Conservation (phyloP, 2,329 filamentous ascomycete species). For the Chaetomium globosum region DNA sequence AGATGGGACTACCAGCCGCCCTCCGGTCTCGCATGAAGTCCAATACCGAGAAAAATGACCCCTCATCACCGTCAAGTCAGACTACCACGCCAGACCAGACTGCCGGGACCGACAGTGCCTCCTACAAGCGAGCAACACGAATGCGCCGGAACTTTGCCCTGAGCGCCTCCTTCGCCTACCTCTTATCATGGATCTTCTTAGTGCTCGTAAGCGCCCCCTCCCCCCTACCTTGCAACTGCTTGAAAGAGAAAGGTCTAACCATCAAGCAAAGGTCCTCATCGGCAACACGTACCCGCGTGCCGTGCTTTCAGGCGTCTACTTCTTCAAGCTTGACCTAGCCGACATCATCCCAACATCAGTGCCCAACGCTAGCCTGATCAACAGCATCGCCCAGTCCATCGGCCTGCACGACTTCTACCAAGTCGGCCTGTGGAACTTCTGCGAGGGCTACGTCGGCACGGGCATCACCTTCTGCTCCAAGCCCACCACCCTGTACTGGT, state of each 20-base stretch:
- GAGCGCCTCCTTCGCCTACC: slow-evolving; percentile 68
- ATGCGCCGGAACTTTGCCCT: slow-evolving; percentile 64
- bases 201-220: slow-evolving; percentile 61
- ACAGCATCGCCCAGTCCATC: slow-evolving; percentile 81
- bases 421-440: slow-evolving; percentile 89
- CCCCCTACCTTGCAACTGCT: neutral
- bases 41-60: slow-evolving; percentile 17
- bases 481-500: slow-evolving; percentile 77
- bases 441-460: slow-evolving; percentile 76
- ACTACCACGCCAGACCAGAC: slow-evolving; percentile 15
- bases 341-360: slow-evolving; percentile 76
- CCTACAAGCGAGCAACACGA: slow-evolving; percentile 48
- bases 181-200: slow-evolving; percentile 75
- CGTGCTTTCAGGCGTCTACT: slow-evolving; percentile 72
- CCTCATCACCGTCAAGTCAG: slow-evolving; percentile 21
- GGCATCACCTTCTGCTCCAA: slow-evolving; percentile 76
- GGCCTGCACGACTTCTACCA: slow-evolving; percentile 94
- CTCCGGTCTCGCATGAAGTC: slow-evolving; percentile 30
- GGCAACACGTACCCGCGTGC: slow-evolving; percentile 68
- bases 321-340: slow-evolving; percentile 80
- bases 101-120: slow-evolving; percentile 2
- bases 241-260: neutral
- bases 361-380: slow-evolving; percentile 74
- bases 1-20: slow-evolving; percentile 33
- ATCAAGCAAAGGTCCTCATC: slow-evolving; percentile 58